phyloP scores from a whole-genome alignment of 2,329 filamentous ascomycete genomes.

The Verticillium nonalfalfae region DNA sequence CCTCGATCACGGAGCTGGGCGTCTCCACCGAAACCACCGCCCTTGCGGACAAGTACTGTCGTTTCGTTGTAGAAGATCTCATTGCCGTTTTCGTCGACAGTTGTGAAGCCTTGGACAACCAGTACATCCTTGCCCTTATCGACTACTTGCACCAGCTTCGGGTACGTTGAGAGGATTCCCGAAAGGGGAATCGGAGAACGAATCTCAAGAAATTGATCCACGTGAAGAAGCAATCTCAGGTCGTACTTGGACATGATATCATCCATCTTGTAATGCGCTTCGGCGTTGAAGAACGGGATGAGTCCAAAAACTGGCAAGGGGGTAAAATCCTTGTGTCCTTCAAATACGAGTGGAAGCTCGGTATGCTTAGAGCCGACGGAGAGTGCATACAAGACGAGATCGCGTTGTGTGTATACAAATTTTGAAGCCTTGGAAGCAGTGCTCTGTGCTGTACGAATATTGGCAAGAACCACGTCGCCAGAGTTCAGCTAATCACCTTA shows the following conservation, averaged over 20 bases:
- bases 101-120: conserved; percentile 73
- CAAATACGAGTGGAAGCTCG: conserved; percentile 82
- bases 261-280: conserved; percentile 71
- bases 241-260: conserved; percentile 92
- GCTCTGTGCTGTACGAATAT: background rate
- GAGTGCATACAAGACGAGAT: conserved; percentile 92
- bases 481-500: background rate
- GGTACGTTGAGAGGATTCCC: conserved; percentile 67
- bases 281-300: conserved; percentile 84
- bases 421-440: conserved; percentile 64
- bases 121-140: conserved; percentile 92
- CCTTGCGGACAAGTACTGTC: conserved; percentile 87
- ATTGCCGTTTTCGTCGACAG: conserved; percentile 78
- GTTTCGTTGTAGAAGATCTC: conserved; percentile 96
- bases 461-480: background rate
- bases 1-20: conserved; percentile 74
- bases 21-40: conserved; percentile 82
- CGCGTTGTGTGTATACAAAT: conserved; percentile 79
- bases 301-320: conserved; percentile 93
- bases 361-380: conserved; percentile 87
- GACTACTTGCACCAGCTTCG: conserved; percentile 83
- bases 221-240: conserved; percentile 97
- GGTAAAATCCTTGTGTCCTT: conserved; percentile 89
- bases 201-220: conserved; percentile 96
- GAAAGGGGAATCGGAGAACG: conserved; percentile 88